phyloP scores from a whole-genome alignment of 768 basidiomycete species.

The Calocybe indica region DNA sequence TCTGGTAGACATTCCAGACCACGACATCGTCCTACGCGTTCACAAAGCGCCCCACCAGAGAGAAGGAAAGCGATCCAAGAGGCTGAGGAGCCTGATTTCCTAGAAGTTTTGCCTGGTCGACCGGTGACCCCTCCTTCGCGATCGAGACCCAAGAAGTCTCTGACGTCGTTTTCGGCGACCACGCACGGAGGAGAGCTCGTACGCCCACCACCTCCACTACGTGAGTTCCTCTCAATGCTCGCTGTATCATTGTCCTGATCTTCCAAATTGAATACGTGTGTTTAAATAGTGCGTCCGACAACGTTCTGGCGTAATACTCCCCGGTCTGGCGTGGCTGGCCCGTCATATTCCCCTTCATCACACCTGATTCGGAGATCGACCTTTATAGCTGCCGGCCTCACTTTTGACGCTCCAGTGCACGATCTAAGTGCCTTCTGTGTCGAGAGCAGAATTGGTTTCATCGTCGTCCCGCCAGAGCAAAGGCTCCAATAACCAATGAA shows the following conservation, averaged over 20 bases:
- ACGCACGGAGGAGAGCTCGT: conserved; percentile 41
- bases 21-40: conserved; percentile 38
- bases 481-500: conserved; percentile 19
- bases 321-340: conserved; percentile 63
- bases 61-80: conserved; percentile 14
- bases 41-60: conserved; percentile 42
- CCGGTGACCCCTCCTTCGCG: conserved; percentile 1
- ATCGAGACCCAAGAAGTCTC: conserved; percentile 19
- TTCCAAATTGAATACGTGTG: background rate
- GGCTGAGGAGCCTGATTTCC: conserved; percentile 1
- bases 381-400: conserved; percentile 72
- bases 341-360: conserved; percentile 68
- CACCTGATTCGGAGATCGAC: conserved; percentile 74
- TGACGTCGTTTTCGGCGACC: conserved; percentile 22
- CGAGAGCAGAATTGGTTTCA: conserved; percentile 46
- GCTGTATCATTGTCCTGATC: background rate
- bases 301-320: conserved; percentile 77
- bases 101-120: too few relatives aligned
- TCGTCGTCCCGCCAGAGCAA: conserved; percentile 39
- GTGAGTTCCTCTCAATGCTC: conserved; percentile 33
- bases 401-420: conserved; percentile 54
- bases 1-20: conserved; percentile 14
- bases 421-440: conserved; percentile 61
- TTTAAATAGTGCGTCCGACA: conserved; percentile 60
- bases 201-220: conserved; percentile 58